Base-by-base conservation (phyloP, 371 early-diverging fungal genomes). In the Mucor ambiguus region DNA sequence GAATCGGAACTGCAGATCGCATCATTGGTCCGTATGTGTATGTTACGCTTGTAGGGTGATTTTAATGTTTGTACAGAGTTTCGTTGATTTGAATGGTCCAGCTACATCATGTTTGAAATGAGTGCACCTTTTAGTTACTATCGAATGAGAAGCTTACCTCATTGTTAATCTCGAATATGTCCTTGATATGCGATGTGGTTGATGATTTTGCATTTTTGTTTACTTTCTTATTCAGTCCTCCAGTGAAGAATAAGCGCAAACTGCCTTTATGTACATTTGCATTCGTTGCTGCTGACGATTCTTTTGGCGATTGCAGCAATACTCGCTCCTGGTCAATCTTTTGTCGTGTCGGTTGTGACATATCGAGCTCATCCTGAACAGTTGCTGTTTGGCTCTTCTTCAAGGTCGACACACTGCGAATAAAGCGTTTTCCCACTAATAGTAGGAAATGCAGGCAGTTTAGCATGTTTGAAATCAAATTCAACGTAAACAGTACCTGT, bases 41-140 rank as follows among this genome's bases (percentile, higher is more conserved):
- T 65, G 20, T 66, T 66, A 35, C 63, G 61, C 38, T 66, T 48
- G 14, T 48, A 69, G 14, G 75, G 75, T 11, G 72, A 74, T 57
- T 57, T 59, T 22, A 71, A 41, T 35, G 61, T 73, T 48, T 67
- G 65, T 24, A 72, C 70, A 37, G 73, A 73, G 12, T 57, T 56
- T 52, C 69, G 28, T 22, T 61, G 60, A 22, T 60, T 64, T 16
- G 22, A 41, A 38, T 20, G 49, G 18, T 58, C 60, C 10, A 33
- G 32, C 46, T 46, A 26, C 12, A 16, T n/a, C 16, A n/a, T 56
- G 33, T 14, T 10, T 9, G 16, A 20, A 32, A 3, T 32, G 32
- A 20, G 29, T 16, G 1, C 18, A 29, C 8, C 26, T 2, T 20
- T 32, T 5, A 26, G 9, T 41, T n/a, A 24, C 3, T 2, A 22